These are phyloP conservation scores for Cubamyces lactineus DNA, from an alignment of 768 basidiomycete species.

Conservation along the genomic window DNA sequence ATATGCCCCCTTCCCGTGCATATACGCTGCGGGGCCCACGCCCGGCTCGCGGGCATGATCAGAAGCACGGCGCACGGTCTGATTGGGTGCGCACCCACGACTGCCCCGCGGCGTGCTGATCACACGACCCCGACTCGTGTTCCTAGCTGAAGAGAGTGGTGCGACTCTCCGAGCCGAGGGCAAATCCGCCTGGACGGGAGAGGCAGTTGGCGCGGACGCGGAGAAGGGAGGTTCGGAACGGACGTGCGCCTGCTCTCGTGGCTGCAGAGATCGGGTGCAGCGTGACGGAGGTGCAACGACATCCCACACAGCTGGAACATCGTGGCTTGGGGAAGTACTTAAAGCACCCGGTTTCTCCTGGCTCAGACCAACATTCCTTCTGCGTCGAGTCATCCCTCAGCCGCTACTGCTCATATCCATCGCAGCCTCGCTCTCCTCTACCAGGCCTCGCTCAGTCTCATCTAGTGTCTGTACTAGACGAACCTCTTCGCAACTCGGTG, in stretches of 20 bases:
- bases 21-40: background rate
- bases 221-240: slow-evolving; percentile 16
- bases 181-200: slow-evolving; percentile 8
- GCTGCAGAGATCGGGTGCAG: slow-evolving; percentile 7
- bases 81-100: slow-evolving; percentile 19
- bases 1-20: background rate
- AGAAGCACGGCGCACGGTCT: slow-evolving; percentile 16
- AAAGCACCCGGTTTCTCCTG: background rate
- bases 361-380: slow-evolving; percentile 5
- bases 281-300: slow-evolving; percentile 8
- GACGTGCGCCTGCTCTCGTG: slow-evolving; percentile 9
- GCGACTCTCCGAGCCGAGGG: background rate
- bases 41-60: slow-evolving; percentile 11
- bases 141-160: slow-evolving; percentile 2
- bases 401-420: background rate
- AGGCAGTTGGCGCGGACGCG: slow-evolving; percentile 8
- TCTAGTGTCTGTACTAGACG: background rate
- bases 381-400: background rate
- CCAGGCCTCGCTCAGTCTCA: background rate
- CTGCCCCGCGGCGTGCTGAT: slow-evolving; percentile 11
- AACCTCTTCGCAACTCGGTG: background rate
- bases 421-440: background rate
- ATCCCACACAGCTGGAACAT: slow-evolving; percentile 10
- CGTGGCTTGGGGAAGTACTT: slow-evolving; percentile 9
- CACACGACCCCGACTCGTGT: slow-evolving; percentile 25